Evolutionary conservation across 2,329 filamentous ascomycete genomes (phyloP).

Genomic region (Incumbomyces delicatus): DNA sequence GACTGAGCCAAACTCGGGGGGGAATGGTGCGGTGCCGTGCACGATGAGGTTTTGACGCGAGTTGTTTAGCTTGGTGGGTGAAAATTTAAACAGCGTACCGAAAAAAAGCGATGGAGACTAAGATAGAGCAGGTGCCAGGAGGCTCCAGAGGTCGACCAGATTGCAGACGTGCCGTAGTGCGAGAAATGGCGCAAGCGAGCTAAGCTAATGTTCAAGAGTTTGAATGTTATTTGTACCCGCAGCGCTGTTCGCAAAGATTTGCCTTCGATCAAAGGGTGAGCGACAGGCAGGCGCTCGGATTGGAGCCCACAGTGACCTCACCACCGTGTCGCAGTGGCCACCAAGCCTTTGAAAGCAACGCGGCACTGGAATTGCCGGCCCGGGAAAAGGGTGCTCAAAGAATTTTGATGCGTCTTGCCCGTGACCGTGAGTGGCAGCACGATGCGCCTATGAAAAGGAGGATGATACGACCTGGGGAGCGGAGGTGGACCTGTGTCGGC

Average conservation of each 20-base stretch:
- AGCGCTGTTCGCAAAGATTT: background rate
- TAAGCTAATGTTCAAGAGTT: slow-evolving; percentile 2
- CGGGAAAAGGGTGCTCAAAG: too few relatives aligned
- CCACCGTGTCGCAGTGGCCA: slow-evolving; percentile 1
- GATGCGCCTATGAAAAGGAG: slow-evolving; percentile 6
- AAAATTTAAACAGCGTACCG: background rate
- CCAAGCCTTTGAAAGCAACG: too few relatives aligned
- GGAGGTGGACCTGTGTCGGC: background rate
- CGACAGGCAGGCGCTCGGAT: background rate
- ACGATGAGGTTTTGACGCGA: background rate
- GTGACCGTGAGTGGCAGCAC: slow-evolving; percentile 4
- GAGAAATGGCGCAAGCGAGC: slow-evolving; percentile 6
- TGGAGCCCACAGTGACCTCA: slow-evolving; percentile 5
- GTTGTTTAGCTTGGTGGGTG: background rate
- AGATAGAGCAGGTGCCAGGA: slow-evolving; percentile 4
- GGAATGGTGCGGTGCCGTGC: background rate
- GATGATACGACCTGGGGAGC: background rate
- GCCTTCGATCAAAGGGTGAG: background rate
- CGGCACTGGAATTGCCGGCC: too few relatives aligned
- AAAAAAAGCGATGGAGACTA: slow-evolving; percentile 1
- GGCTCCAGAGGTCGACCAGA: background rate
- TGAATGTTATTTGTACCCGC: slow-evolving; percentile 4
- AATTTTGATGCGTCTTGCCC: background rate
- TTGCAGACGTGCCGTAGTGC: slow-evolving; percentile 7
- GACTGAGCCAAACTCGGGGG: slow-evolving; percentile 11